Base-by-base conservation (phyloP, 2,329 filamentous ascomycete species). In the Fusarium napiforme region DNA sequence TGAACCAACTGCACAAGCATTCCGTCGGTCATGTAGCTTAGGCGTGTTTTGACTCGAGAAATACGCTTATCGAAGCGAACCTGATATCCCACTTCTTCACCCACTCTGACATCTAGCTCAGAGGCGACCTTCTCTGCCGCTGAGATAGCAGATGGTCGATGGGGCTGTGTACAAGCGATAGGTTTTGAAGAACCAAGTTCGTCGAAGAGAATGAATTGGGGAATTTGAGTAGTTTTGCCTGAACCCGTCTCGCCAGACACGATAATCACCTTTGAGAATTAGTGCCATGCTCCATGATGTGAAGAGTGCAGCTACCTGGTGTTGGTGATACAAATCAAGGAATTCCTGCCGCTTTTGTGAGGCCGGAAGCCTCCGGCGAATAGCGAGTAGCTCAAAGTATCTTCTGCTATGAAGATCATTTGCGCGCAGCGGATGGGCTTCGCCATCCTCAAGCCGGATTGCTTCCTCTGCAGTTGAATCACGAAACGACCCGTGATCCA, bases 71-170 rank as follows among this genome's bases (percentile, higher is more conserved):
- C 95, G 66, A 91, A 91, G 81, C 96, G 93, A 79, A 97, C 94
- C 77, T 91, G 90, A 79, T 97, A 97, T n/a, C 95, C 95, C 42
- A 97, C 94, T 78, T 97, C 93, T 70, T 93, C 92, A 2, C 95
- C 95, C 16, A 97, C 83, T 79, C 93, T 93, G 52, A 93, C 91
- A 2, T 92, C 93, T 87, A 96, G 92, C 80, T 97, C 95, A 71
- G 97, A 93, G 0, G 94, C 93, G 5, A 97, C 95, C 85, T 95
- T 93, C 43, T 92, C 89, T n/a, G 95, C 95, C 34, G 97, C 93
- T 75, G 91, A 94, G 93, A 97, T 97, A 18, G 95, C 94, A 14
- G 95, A 95, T 14, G 97, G 94, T 84, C 95, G 90, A 74, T 94
- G 90, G 9, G 95, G 95, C 76, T 97, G 94, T 40, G 55, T 47